Evolutionary conservation across 2,329 filamentous ascomycete species (phyloP).

Genomic region (Stagonosporopsis rhizophila): DNA sequence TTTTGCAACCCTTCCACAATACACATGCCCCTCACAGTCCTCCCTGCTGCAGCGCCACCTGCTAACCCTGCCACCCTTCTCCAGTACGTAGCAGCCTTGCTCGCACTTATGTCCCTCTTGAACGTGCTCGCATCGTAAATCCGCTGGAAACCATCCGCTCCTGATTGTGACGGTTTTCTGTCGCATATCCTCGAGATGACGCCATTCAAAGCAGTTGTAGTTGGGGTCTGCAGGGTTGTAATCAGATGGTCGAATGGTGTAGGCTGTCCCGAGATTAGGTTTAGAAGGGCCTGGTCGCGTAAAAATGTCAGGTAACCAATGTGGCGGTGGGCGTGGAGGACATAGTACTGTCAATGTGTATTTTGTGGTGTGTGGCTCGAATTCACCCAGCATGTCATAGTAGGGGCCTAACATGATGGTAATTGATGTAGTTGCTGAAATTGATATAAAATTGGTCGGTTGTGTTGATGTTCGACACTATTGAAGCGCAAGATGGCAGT

Average conservation of each 20-base stretch:
- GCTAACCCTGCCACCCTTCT: conserved; percentile 29
- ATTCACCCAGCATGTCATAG: conserved; percentile 31
- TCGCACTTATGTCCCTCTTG: conserved; percentile 18
- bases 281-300: conserved; percentile 14
- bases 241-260: conserved; percentile 18
- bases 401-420: conserved; percentile 11
- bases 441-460: neutral
- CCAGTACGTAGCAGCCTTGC: conserved; percentile 37
- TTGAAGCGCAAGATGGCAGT: neutral
- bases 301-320: conserved; percentile 27
- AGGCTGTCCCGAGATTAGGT: conserved; percentile 2
- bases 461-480: neutral
- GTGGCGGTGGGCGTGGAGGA: conserved; percentile 28
- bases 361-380: conserved; percentile 27
- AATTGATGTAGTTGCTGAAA: neutral
- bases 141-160: conserved; percentile 22
- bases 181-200: conserved; percentile 25
- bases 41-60: conserved; percentile 26
- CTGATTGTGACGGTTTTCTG: conserved; percentile 24
- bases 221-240: conserved; percentile 20
- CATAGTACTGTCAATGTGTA: conserved; percentile 33
- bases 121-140: conserved; percentile 36
- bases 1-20: conserved; percentile 23
- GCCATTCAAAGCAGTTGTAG: conserved; percentile 21
- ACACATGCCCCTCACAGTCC: conserved; percentile 41